These are phyloP conservation scores for Chenopodium album DNA, from an alignment of 148 eudicot species.

Conservation along the genomic window DNA sequence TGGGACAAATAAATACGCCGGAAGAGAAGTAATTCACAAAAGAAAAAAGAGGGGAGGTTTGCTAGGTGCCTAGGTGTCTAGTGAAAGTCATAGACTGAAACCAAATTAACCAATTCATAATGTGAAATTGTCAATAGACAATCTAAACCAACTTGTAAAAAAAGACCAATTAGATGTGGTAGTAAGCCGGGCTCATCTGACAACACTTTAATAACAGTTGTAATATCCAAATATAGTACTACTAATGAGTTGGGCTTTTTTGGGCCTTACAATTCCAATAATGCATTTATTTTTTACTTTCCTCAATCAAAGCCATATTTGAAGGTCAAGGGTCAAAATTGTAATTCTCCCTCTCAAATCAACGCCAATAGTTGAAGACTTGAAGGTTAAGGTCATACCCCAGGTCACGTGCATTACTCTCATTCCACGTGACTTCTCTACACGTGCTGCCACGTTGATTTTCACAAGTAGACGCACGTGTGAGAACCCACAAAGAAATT, in stretches of 20 bases:
- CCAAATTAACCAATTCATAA: too few species aligned
- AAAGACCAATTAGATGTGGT: too few species aligned
- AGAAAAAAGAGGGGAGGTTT: too few species aligned
- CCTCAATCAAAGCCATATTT: conserved; percentile 8
- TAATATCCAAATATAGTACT: not conserved
- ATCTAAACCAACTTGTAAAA: not conserved
- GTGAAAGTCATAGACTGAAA: too few species aligned
- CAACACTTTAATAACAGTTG: not conserved
- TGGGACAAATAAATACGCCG: too few species aligned
- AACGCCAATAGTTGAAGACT: not conserved
- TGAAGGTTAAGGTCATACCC: conserved; percentile 8
- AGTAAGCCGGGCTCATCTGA: not conserved
- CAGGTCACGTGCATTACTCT: conserved; percentile 28
- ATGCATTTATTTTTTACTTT: not conserved
- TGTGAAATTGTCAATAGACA: too few species aligned
- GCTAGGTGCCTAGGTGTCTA: too few species aligned
- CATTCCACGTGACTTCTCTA: conserved; percentile 18
- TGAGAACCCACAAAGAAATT: conserved; percentile 29
- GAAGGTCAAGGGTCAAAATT: conserved; percentile 1
- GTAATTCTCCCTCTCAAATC: not conserved
- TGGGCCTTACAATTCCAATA: not conserved
- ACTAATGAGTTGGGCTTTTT: not conserved
- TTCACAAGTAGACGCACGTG: conserved; percentile 33
- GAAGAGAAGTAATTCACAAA: too few species aligned
- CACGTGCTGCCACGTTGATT: conserved; percentile 33